phyloP scores from a whole-genome alignment of 2,329 filamentous ascomycete species.

The Chrysoporthe deuterocubensis region DNA sequence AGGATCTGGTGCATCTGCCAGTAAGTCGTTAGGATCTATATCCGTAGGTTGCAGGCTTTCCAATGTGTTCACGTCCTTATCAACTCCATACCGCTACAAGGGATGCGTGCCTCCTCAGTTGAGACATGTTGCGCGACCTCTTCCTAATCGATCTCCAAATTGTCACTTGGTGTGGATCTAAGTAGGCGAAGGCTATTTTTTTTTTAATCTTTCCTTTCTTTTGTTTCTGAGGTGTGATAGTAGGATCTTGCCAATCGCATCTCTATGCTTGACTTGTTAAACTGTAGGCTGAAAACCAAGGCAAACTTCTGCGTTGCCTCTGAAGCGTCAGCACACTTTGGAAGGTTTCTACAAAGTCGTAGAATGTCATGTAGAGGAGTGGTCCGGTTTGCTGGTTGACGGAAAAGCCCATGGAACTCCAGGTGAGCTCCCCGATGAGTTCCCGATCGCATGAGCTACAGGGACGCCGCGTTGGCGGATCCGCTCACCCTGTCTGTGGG shows the following conservation, averaged over 20 bases:
- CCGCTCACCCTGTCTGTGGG: slow-evolving; percentile 38
- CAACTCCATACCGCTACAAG: slow-evolving; percentile 49
- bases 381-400: slow-evolving; percentile 48
- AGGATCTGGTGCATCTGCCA: background rate
- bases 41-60: slow-evolving; percentile 28
- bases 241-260: slow-evolving; percentile 19
- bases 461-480: slow-evolving; percentile 49
- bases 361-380: slow-evolving; percentile 53
- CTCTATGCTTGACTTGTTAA: slow-evolving; percentile 39
- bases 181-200: slow-evolving; percentile 59
- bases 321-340: slow-evolving; percentile 48
- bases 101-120: slow-evolving; percentile 56
- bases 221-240: no score
- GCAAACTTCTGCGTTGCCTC: slow-evolving; percentile 46
- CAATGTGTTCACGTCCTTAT: slow-evolving; percentile 52
- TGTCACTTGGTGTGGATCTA: slow-evolving; percentile 45
- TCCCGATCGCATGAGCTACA: slow-evolving; percentile 49
- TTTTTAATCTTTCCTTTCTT: slow-evolving; percentile 43
- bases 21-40: background rate
- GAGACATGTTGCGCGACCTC: slow-evolving; percentile 58
- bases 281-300: slow-evolving; percentile 45
- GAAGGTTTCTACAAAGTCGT: slow-evolving; percentile 50
- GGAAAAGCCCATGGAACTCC: slow-evolving; percentile 51
- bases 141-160: slow-evolving; percentile 57
- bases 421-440: slow-evolving; percentile 51